Conservation (phyloP, 495 filamentous ascomycete species). For the Diplogelasinospora grovesii region DNA sequence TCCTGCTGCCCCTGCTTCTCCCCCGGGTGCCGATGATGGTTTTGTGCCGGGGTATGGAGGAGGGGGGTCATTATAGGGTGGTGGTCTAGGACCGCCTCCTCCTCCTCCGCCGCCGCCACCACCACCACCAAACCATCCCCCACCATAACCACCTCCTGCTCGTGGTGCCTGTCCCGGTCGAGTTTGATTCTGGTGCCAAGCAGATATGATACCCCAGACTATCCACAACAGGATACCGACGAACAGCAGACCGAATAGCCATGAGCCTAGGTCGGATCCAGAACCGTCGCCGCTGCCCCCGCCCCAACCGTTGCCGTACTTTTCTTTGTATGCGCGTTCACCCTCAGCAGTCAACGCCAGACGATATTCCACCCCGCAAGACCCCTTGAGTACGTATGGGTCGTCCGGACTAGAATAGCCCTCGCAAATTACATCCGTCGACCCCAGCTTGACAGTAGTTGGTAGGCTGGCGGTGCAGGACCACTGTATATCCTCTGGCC, state of each 20-base stretch:
- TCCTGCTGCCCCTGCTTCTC: conserved; percentile 16
- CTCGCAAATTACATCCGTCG: conserved; percentile 89
- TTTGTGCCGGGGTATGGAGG: conserved; percentile 48
- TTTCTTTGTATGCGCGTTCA: too few relatives aligned
- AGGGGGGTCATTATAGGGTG: conserved; percentile 50
- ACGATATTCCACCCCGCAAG: conserved; percentile 89
- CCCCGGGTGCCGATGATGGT: too few relatives aligned
- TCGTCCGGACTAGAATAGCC: conserved; percentile 74
- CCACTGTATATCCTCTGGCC: conserved; percentile 78
- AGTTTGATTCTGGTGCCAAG: too few relatives aligned
- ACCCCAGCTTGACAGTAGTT: conserved; percentile 76
- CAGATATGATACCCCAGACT: too few relatives aligned
- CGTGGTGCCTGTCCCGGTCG: too few relatives aligned
- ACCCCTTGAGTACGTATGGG: conserved; percentile 76
- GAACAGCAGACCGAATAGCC: too few relatives aligned
- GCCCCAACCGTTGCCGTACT: too few relatives aligned
- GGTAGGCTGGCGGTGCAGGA: conserved; percentile 75
- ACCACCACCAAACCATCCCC: conserved; percentile 4
- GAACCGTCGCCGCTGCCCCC: too few relatives aligned
- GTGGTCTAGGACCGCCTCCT: conserved; percentile 34
- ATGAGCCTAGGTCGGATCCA: too few relatives aligned
- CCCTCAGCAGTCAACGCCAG: conserved; percentile 76
- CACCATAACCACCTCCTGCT: conserved; percentile 17
- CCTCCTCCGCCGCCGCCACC: neutral
- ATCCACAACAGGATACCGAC: conserved; percentile 55